Evolutionary conservation across 2,329 filamentous ascomycete genomes (phyloP), one percentile per base, ranked within the genome.

Genomic region (Colletotrichum higginsianum): DNA sequence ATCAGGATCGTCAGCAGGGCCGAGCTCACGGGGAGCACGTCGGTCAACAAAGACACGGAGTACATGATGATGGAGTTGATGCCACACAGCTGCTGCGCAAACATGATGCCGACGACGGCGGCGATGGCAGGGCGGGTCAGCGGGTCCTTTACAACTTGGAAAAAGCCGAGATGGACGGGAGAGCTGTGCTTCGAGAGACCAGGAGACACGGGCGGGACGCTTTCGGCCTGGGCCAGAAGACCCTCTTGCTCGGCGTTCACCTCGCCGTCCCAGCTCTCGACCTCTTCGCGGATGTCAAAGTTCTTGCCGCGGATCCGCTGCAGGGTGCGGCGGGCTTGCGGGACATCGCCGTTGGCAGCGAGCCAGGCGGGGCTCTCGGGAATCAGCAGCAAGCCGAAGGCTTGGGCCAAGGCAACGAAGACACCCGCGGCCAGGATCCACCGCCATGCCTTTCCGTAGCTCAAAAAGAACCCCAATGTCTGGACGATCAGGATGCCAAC

Each of bases 11-110:
- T 97, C 63, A 99, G 87, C 1, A 97, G 84, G 0, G 93, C 92
- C 0, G 95, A 96, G 73, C 91, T 94, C 57, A 94, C 90, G 4
- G 94, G 93, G 0, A 99, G 88, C 2, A 98, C 88, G 74, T 91
- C 91, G 42, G 93, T 90, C 16, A 99, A 88, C 1, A 99, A 90
- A 0, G 94, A 95, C 7, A 98, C 96, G 2, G 95, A 97, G 82
- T 99, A 99, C 95, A 99, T 98, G 82, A 98, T 93, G 78, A 98
- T 96, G 70, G 93, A 96, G 87, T 99, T 98, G 84, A 98, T 96
- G 57, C 94, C 96, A 70, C 93, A 96, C 47, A 98, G 87, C 80
- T 99, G 96, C 80, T 98, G 96, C 0, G 94, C 92, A 70, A 95
- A 87, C 95, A 98, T 98, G 75, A 97, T 92, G 1, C 94, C 95